Evolutionary conservation across 305 asterid genomes (phyloP).

Genomic region (Solanum aculeatissimum): DNA sequence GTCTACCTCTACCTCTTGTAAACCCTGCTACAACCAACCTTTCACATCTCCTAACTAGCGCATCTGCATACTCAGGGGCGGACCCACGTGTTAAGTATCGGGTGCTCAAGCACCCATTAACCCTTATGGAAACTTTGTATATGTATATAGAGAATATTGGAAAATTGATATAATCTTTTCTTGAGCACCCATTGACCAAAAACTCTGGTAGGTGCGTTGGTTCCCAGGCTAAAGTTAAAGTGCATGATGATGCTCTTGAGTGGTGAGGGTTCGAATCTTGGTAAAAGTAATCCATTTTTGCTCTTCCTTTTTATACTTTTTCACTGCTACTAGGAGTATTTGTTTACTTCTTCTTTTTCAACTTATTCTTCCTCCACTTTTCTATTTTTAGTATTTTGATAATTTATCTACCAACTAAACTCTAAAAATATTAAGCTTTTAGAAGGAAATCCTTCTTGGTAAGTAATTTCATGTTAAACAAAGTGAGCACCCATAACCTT

Average conservation of each 20-base stretch:
- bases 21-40: background rate
- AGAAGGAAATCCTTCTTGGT: background rate
- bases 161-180: no score
- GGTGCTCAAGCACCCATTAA: no score
- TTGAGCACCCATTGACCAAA: no score
- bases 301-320: background rate
- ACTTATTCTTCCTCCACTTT: background rate
- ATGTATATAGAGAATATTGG: no score
- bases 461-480: background rate
- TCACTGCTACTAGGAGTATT: no score
- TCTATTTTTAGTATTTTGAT: background rate
- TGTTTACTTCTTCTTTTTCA: background rate
- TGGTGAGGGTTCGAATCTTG: background rate
- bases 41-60: background rate
- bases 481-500: background rate
- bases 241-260: background rate
- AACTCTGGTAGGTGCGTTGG: no score
- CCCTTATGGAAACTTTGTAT: no score
- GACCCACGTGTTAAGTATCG: no score
- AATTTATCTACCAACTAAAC: background rate
- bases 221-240: background rate
- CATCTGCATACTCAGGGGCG: background rate
- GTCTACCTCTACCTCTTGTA: background rate
- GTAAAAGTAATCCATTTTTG: background rate
- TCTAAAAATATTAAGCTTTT: background rate